Evolutionary conservation across 1,139 yeast genomes (phyloP).

Genomic region (Sugiyamaella castrensis): DNA sequence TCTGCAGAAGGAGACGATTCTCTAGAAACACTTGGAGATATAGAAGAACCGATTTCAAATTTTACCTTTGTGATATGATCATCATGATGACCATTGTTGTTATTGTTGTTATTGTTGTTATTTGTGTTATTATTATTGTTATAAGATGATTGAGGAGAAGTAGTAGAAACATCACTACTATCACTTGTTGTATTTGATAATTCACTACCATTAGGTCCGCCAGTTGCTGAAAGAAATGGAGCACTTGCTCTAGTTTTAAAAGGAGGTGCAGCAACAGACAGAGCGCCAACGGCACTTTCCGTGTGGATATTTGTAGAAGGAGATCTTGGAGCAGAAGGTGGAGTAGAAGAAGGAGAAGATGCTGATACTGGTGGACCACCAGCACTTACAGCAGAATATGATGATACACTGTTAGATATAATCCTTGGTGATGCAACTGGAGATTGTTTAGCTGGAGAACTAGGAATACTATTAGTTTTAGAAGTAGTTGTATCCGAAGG

Average conservation of each 20-base stretch:
- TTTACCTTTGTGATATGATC: neutral
- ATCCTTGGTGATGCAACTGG: slow-evolving; percentile 10
- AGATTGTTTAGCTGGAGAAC: slow-evolving; percentile 4
- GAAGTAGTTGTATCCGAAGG: slow-evolving; percentile 1
- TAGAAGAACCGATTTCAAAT: slow-evolving; percentile 11
- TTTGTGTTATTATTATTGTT: neutral
- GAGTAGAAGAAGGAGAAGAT: too few species aligned
- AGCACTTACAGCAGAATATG: neutral
- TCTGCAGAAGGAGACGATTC: slow-evolving; percentile 24
- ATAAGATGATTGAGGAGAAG: slow-evolving; percentile 2
- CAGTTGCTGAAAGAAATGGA: slow-evolving; percentile 1
- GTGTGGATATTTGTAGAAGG: too few species aligned
- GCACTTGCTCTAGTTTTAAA: slow-evolving; percentile 10
- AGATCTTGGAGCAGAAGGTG: too few species aligned
- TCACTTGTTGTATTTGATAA: slow-evolving; percentile 8
- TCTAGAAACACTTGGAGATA: slow-evolving; percentile 19
- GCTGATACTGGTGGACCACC: neutral
- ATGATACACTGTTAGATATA: slow-evolving; percentile 2
- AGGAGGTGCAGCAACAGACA: neutral
- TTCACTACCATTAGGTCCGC: neutral
- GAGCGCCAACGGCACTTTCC: neutral
- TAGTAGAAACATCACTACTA: slow-evolving; percentile 4
- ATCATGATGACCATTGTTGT: too few species aligned
- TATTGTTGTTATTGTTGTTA: neutral
- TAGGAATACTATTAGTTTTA: neutral